Evolutionary conservation across 768 basidiomycete genomes (phyloP).

Genomic region (Nevesoporus exiguus): DNA sequence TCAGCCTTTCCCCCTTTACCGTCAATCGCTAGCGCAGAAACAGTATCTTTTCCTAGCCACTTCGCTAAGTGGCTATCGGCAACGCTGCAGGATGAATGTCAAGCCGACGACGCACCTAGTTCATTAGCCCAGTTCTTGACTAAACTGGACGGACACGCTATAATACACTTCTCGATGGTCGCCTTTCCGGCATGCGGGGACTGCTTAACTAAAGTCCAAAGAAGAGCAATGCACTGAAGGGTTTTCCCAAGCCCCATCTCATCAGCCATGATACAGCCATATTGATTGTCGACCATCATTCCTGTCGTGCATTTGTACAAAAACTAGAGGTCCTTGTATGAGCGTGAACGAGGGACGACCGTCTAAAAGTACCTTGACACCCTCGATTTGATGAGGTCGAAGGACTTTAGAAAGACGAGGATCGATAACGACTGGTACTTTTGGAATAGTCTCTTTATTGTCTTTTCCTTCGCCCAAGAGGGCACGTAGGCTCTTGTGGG

Average conservation of each 20-base stretch:
- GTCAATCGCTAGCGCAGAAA: slow-evolving; percentile 85
- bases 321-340: slow-evolving; percentile 55
- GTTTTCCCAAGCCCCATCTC: slow-evolving; percentile 99
- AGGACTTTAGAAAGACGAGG: slow-evolving; percentile 83
- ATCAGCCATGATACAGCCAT: slow-evolving; percentile 98
- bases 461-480: slow-evolving; percentile 70
- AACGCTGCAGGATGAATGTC: neutral
- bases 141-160: slow-evolving; percentile 93
- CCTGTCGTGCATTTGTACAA: slow-evolving; percentile 94
- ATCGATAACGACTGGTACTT: slow-evolving; percentile 97
- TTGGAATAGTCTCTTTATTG: slow-evolving; percentile 61
- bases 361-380: slow-evolving; percentile 71
- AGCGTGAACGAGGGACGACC: neutral
- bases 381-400: slow-evolving; percentile 96
- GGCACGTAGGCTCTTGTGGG: slow-evolving; percentile 86
- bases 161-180: slow-evolving; percentile 95
- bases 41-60: slow-evolving; percentile 87
- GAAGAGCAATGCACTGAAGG: slow-evolving; percentile 90
- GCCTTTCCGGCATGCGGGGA: slow-evolving; percentile 84
- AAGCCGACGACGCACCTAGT: slow-evolving; percentile 55
- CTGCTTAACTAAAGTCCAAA: slow-evolving; percentile 96
- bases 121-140: slow-evolving; percentile 99
- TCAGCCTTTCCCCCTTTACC: slow-evolving; percentile 88
- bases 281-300: slow-evolving; percentile 86
- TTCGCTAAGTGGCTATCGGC: slow-evolving; percentile 55